Conservation (phyloP, 2,329 filamentous ascomycete species). For the Cercospora nicotianae region DNA sequence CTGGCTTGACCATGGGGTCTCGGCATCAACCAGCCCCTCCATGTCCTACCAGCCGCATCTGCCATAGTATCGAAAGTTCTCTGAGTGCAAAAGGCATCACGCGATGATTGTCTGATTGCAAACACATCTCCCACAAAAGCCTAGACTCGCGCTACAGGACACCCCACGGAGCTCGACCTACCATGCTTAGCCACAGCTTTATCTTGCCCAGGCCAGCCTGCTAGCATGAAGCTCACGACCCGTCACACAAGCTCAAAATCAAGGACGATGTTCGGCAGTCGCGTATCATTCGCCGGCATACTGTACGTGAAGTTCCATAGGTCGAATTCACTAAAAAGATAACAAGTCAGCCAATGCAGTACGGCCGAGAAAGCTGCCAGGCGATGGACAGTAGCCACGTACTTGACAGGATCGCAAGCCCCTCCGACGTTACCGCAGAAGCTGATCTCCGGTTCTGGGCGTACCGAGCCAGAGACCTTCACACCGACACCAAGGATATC, state of each 20-base stretch:
- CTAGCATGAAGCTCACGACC: neutral
- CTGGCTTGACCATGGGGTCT: neutral
- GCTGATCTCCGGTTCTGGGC: conserved; percentile 13
- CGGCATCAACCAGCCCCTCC: neutral
- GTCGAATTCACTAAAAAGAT: conserved; percentile 22
- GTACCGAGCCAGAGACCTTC: conserved; percentile 17
- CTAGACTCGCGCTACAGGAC: neutral
- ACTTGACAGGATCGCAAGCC: conserved; percentile 24
- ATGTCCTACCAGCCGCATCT: neutral
- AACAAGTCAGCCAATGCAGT: neutral
- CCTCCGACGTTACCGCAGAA: conserved; percentile 25
- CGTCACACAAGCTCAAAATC: conserved; percentile 18
- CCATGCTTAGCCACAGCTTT: neutral
- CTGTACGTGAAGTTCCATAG: conserved; percentile 26
- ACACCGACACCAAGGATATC: conserved; percentile 19
- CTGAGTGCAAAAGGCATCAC: neutral
- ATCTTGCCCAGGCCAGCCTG: neutral
- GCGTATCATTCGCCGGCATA: conserved; percentile 20
- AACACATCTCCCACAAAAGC: neutral
- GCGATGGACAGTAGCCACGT: conserved; percentile 6
- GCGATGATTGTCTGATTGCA: neutral
- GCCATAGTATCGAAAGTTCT: neutral
- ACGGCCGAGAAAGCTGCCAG: neutral
- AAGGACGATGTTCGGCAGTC: conserved; percentile 20
- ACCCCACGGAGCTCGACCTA: neutral